Base-by-base conservation (phyloP, 2,329 filamentous ascomycete species). In the Mycosphaerella sp. region DNA sequence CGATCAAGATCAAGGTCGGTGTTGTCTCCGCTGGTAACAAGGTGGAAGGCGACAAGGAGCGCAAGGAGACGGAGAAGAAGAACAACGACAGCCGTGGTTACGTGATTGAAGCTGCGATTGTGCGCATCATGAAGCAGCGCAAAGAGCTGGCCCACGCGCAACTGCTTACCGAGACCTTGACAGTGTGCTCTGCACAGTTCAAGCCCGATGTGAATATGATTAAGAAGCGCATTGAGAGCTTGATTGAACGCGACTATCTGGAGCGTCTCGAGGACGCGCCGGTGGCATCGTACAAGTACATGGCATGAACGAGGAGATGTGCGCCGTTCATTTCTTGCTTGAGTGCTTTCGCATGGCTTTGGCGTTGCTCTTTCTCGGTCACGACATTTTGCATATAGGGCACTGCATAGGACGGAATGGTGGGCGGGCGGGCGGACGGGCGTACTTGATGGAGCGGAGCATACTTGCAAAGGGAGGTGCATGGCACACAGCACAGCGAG, bases 1-100 rank as follows among this genome's bases (percentile, higher is more conserved):
- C 87, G 47, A 80, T 93, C 65, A 89, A 88, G 69, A 89, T 96
- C 72, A 95, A 95, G 70, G 88, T 93, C 17, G 89, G 89, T 21
- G 86, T 93, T 4, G 86, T 95, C 62, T 87, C 78, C 47, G 82
- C 84, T 1, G 81, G 85, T 14, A 95, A 89, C 68, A 93, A 89
- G 72, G 87, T 95, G 0, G 92, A 97, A 72, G 89, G 82, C 49
- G 76, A 79, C 49, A 74, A 76, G 32, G 82, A 85, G 69, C 75
- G 82, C 42, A 83, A 82, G 70, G 81, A 82, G 48, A 92, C 87
- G 0, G 84, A 90, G 68, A 80, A 84, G 64, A 87, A 86, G 76
- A 89, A 87, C 61, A 81, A 87, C 62, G 83, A 88, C 67, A 83
- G 81, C 21, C 77, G 87, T 59, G 80, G 79, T 43, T 84, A 86